Evolutionary conservation across 164 flowering plant genomes (phyloP), one percentile per base, ranked within the genome.

Genomic region (Buxus sempervirens): DNA sequence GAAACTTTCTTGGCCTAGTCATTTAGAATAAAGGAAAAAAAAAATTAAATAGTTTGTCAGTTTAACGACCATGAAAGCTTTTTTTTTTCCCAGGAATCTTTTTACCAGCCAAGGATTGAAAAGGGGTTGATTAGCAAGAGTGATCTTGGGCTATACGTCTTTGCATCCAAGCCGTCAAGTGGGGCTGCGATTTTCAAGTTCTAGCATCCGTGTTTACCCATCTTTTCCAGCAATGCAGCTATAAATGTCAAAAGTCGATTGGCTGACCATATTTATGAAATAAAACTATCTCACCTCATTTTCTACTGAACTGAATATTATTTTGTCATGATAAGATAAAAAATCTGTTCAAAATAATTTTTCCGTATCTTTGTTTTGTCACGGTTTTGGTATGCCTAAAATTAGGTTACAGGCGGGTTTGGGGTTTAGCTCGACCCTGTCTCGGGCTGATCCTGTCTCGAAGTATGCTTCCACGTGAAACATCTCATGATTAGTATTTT

Each of bases 101-200:
- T 78, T 76, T 92, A 82, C 72, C 82, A 83, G 68, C 74, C 92
- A 10, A 90, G 98, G 74, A 86, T 92, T 12, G 86, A 86, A 6
- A 82, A 71, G 60, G 96, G 97, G 25, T 68, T 88, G 49, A 86
- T 92, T 61, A 76, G 70, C 51, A 79, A 84, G 48, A 80, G 78
- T 32, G 95, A 94, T 63, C 85, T 94, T 14, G 97, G 88, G 9
- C 90, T 87, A 22, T 90, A 88, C 54, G 73, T 91, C 21, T 94
- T 94, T 67, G 97, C 98, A 54, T 94, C 98, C 32, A 90, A 94
- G 87, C 97, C 98, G 0, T 91, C 96, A 0, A 86, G 93, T 67
- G 98, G 98, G 5, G 93, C 98, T 63, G 97, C 98, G 5, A 87
- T 93, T 19, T 78, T 91, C 70, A 84, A 93, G 75, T 81, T 86